Evolutionary conservation across 1,284 basidiomycete species (phyloP).

Genomic region (Cryptococcus neoformans): DNA sequence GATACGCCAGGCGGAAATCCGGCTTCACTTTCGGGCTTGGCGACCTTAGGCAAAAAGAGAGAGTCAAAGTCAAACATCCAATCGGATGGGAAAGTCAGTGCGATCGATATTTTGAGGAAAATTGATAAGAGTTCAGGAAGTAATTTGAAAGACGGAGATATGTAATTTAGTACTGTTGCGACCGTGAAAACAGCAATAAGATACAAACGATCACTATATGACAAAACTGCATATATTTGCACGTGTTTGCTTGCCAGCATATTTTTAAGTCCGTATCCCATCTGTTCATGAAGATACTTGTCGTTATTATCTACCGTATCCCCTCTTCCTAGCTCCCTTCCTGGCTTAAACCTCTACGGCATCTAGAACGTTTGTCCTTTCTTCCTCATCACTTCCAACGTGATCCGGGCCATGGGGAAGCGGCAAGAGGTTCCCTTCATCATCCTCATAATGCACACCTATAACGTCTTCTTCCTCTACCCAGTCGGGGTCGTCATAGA

Average conservation of each 20-base stretch:
- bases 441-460: constrained; percentile 23
- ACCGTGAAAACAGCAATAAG: background rate
- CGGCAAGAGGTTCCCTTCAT: constrained; percentile 17
- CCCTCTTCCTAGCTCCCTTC: too few species aligned
- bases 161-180: background rate
- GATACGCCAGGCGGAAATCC: background rate
- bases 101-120: constrained; percentile 28
- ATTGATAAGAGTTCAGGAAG: constrained; percentile 14
- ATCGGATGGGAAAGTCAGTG: constrained; percentile 10
- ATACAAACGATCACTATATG: too few species aligned
- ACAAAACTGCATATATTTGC: too few species aligned
- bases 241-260: too few species aligned
- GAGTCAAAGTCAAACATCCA: background rate
- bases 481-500: constrained; percentile 4
- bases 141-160: background rate
- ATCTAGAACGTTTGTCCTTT: too few species aligned
- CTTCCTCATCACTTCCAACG: too few species aligned
- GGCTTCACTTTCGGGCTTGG: background rate
- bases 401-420: too few species aligned
- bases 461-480: constrained; percentile 25
- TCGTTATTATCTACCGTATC: too few species aligned
- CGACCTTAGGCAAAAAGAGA: background rate
- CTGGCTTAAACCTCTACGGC: too few species aligned
- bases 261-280: too few species aligned
- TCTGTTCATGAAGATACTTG: too few species aligned